Evolutionary conservation across 257 asterid species (phyloP).

Genomic region (Plantago major): DNA sequence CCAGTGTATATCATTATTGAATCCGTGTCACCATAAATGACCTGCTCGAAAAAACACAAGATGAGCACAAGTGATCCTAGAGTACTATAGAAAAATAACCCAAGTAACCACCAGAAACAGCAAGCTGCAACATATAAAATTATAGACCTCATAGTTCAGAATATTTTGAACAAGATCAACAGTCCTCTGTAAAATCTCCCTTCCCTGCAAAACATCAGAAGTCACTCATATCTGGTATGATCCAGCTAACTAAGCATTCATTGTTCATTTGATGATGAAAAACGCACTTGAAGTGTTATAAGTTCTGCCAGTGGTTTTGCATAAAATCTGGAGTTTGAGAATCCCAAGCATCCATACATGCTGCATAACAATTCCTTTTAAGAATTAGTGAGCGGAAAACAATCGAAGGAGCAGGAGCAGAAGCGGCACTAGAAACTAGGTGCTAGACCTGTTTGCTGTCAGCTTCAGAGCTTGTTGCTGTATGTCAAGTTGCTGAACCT

Average conservation of each 20-base stretch:
- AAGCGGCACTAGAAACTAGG: slow-evolving; percentile 12
- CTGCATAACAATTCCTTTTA: slow-evolving; percentile 37
- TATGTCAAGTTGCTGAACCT: slow-evolving; percentile 89
- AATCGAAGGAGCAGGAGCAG: slow-evolving; percentile 21
- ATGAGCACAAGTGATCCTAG: slow-evolving; percentile 19
- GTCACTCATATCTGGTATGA: slow-evolving; percentile 25
- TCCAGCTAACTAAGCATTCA: slow-evolving; percentile 10
- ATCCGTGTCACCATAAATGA: slow-evolving; percentile 97
- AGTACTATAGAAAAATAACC: slow-evolving; percentile 20
- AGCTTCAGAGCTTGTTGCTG: slow-evolving; percentile 95
- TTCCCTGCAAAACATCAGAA: slow-evolving; percentile 54
- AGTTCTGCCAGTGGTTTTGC: slow-evolving; percentile 97
- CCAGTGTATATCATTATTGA: slow-evolving; percentile 96
- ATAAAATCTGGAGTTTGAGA: slow-evolving; percentile 91
- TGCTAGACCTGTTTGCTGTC: slow-evolving; percentile 88
- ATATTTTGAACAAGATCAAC: slow-evolving; percentile 85
- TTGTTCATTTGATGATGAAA: slow-evolving; percentile 14
- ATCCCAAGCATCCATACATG: slow-evolving; percentile 98
- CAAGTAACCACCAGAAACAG: slow-evolving; percentile 10
- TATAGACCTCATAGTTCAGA: slow-evolving; percentile 74
- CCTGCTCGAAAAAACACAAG: slow-evolving; percentile 42
- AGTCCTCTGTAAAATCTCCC: slow-evolving; percentile 92
- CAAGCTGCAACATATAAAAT: slow-evolving; percentile 15
- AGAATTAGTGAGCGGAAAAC: slow-evolving; percentile 17
- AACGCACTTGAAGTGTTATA: slow-evolving; percentile 76